These are phyloP conservation scores for Amylostereum chailletii DNA, from an alignment of 1,284 basidiomycete species.

Conservation along the genomic window DNA sequence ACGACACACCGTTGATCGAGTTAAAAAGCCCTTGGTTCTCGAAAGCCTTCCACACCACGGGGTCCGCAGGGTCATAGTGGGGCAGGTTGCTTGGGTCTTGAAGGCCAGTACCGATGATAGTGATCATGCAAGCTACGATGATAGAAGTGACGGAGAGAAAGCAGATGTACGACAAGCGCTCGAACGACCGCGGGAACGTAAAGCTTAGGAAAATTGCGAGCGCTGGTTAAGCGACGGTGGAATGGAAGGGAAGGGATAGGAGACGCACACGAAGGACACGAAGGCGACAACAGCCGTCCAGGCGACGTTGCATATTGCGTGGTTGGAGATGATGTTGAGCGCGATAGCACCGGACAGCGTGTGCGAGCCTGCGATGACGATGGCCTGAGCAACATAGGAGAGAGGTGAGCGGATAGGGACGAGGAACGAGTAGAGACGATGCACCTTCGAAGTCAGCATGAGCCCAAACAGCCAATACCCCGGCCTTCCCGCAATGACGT, in stretches of 20 bases:
- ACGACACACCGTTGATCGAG: conserved; percentile 1
- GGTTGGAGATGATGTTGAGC: conserved; percentile 2
- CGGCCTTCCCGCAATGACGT: not conserved
- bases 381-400: not conserved
- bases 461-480: conserved; percentile 5
- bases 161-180: conserved; percentile 5
- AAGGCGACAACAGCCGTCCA: conserved; percentile 4
- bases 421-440: not conserved
- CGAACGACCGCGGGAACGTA: conserved; percentile 3
- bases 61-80: not conserved
- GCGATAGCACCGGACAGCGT: conserved; percentile 3
- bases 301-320: conserved; percentile 3
- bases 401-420: too few species aligned
- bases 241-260: not conserved
- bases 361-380: not conserved
- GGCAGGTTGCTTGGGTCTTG: conserved; percentile 1
- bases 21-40: conserved; percentile 3
- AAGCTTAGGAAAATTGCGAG: not conserved
- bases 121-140: conserved; percentile 3
- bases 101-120: conserved; percentile 1
- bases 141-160: conserved; percentile 3
- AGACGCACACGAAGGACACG: conserved; percentile 2
- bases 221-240: not conserved
- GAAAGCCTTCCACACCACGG: conserved; percentile 4
- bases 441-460: conserved; percentile 4